phyloP scores from a whole-genome alignment of 192 early-diverging fungal genomes.

The Umbelopsis ramanniana region DNA sequence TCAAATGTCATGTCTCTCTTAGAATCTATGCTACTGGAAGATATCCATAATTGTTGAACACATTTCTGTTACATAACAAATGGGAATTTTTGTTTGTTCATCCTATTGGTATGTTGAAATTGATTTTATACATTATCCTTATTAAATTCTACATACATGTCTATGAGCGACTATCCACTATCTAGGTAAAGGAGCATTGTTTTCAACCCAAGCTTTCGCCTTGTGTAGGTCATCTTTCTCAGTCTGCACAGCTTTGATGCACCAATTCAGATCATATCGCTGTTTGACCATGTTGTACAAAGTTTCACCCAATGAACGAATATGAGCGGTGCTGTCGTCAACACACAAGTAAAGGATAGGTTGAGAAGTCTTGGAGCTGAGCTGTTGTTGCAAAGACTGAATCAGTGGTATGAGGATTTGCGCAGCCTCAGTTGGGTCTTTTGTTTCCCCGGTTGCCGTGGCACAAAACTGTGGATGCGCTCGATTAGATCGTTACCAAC shows the following conservation, averaged over 20 bases:
- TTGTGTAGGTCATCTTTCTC: constrained; percentile 53
- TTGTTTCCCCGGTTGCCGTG: constrained; percentile 33
- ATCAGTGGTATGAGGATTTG: constrained; percentile 54
- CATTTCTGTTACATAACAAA: too few relatives aligned
- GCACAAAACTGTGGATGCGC: constrained; percentile 44
- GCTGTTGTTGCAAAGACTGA: constrained; percentile 49
- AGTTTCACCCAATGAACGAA: constrained; percentile 51
- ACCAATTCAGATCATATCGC: constrained; percentile 61
- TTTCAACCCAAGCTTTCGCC: constrained; percentile 61
- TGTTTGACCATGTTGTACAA: constrained; percentile 33
- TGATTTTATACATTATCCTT: too few relatives aligned
- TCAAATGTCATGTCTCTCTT: too few relatives aligned
- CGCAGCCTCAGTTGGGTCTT: constrained; percentile 71
- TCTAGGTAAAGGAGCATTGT: constrained; percentile 53
- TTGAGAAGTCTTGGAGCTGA: constrained; percentile 34
- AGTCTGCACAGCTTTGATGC: constrained; percentile 66
- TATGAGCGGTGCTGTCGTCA: constrained; percentile 55
- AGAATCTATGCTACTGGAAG: too few relatives aligned
- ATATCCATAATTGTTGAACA: too few relatives aligned
- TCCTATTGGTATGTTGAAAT: too few relatives aligned
- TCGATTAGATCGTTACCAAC: neutral
- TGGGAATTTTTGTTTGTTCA: too few relatives aligned
- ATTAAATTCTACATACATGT: neutral
- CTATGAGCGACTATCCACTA: neutral
- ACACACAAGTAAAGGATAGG: constrained; percentile 64